Base-by-base conservation (phyloP, 2,329 filamentous ascomycete species). In the Amphichorda felina region DNA sequence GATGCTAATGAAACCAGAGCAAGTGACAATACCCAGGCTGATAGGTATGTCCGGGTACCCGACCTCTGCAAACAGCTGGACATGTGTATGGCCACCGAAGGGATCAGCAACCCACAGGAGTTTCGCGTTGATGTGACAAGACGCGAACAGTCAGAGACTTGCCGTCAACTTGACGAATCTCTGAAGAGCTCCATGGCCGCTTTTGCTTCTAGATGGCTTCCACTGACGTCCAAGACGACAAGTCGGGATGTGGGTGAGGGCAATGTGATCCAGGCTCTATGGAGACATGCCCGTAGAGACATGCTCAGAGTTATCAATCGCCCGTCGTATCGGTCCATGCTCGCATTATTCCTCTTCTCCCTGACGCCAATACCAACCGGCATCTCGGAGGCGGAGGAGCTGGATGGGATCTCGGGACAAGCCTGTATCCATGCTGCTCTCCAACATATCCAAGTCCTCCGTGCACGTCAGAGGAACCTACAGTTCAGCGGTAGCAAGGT, bases 401-500 rank as follows among this genome's bases (percentile, higher is more conserved):
- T 48, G 2, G 55, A 61, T 22, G 60, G 60, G 0, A 51, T 63
- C 3, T 56, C 54, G 2, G 59, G 57, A 0, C 57, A 60, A 35
- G 46, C 54, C 1, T 63, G 59, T 32, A 51, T 63, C 2, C 60
- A 63, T 32, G 50, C 57, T 3, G 59, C 57, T 1, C 38, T 63
- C 8, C 57, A 61, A 33, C 60, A 63, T 26, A 51, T 63, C 2
- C 60, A 62, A 40, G 51, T 43, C 6, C 41, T 63, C 2, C 52
- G 59, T 11, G 58, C 56, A 2, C 48, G 56, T 4, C 59, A 61
- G 34, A 50, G 53, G 26, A 59, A 56, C 14, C 43, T 60, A 1
- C 54, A 60, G 26, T 62, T 61, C 41, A 61, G 54, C 30, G 59
- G 58, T 4, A 54, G 55, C 8, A 60, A 61, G 26, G 57, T 60